Percentiles rank a stretch among this genome's conserved stretches.
phyloP scores from a whole-genome alignment of 371 early-diverging fungal species.

The Actinomortierella wolfii region DNA sequence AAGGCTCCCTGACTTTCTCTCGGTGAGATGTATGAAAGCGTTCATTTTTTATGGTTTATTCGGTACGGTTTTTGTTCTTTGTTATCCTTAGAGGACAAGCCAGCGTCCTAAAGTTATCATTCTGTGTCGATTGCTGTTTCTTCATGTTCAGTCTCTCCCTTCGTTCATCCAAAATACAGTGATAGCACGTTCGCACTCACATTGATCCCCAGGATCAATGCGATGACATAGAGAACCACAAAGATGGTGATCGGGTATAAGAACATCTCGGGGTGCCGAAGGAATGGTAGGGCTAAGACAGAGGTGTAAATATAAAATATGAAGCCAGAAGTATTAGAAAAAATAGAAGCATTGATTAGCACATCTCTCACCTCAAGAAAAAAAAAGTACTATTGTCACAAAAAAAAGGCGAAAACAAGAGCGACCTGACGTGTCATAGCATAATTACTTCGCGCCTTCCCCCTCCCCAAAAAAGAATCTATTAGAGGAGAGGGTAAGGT shows the following conservation, averaged over 20 bases:
- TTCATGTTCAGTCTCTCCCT: no score
- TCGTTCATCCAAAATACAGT: constrained; percentile 66
- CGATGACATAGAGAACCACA: constrained; percentile 65
- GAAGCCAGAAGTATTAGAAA: background rate
- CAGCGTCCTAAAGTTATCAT: no score
- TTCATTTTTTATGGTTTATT: no score
- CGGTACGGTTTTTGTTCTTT: no score
- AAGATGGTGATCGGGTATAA: constrained; percentile 82
- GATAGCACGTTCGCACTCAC: constrained; percentile 71
- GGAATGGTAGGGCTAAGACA: constrained; percentile 82
- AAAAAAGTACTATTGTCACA: constrained; percentile 3
- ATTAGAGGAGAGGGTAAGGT: background rate
- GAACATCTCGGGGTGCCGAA: constrained; percentile 85
- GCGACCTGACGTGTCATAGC: no score
- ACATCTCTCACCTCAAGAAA: background rate
- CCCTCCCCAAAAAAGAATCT: background rate
- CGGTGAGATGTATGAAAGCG: no score
- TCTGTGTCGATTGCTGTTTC: no score
- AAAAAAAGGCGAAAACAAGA: no score
- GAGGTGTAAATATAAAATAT: background rate
- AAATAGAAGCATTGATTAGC: constrained; percentile 1
- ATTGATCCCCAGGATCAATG: constrained; percentile 84
- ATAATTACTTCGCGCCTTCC: no score
- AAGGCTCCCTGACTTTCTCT: no score
- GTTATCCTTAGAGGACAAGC: no score